These are phyloP conservation scores for Crucibulum laeve DNA, from an alignment of 768 basidiomycete genomes.

Conservation along the genomic window DNA sequence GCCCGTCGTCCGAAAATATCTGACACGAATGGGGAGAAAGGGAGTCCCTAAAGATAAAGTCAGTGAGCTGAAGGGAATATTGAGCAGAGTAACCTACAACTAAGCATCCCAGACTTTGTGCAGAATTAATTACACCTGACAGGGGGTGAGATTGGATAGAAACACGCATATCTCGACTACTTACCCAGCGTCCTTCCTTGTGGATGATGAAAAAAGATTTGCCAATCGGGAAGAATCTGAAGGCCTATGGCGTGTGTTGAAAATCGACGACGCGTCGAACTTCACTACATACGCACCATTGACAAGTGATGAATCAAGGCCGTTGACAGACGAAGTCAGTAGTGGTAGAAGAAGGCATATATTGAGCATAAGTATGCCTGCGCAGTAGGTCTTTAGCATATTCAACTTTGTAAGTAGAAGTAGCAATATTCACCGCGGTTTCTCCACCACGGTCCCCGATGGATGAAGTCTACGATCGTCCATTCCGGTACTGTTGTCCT, in stretches of 20 bases:
- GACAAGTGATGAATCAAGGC: conserved; percentile 64
- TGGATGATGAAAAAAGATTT: conserved; percentile 50
- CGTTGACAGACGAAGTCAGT: conserved; percentile 63
- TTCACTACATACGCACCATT: conserved; percentile 30
- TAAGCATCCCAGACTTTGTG: conserved; percentile 57
- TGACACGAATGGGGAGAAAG: conserved; percentile 56
- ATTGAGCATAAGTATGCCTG: conserved; percentile 58
- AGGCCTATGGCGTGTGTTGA: conserved; percentile 36
- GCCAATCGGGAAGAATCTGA: conserved; percentile 65
- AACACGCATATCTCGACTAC: neutral
- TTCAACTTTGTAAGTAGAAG: neutral
- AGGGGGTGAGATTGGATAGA: neutral
- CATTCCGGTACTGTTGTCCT: conserved; percentile 38
- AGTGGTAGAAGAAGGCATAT: conserved; percentile 57
- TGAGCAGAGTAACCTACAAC: conserved; percentile 25
- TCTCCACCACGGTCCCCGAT: conserved; percentile 57
- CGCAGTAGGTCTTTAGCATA: neutral
- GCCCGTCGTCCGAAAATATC: conserved; percentile 60
- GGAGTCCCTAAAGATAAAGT: conserved; percentile 53
- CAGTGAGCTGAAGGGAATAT: neutral
- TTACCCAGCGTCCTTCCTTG: conserved; percentile 45
- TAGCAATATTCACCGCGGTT: conserved; percentile 43
- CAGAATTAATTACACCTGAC: conserved; percentile 60
- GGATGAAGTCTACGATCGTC: conserved; percentile 57
- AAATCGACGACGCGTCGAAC: conserved; percentile 10